These are phyloP conservation scores for Lagenidium sp. DNA, from an alignment of 352 stramenopile species.

Conservation along the genomic window DNA sequence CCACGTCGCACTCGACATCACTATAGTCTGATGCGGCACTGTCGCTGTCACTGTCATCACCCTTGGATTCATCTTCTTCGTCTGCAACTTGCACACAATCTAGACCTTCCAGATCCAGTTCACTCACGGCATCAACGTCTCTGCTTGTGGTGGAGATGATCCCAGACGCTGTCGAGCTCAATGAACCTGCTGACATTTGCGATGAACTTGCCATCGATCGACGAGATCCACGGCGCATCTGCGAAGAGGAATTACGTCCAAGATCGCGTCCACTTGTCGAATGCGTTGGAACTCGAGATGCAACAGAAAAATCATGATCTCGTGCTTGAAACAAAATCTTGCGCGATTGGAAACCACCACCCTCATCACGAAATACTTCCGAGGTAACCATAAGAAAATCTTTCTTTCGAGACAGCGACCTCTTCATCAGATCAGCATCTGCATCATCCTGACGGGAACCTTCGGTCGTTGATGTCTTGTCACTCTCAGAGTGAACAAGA, in stretches of 20 bases:
- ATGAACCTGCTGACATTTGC: slow-evolving; percentile 21
- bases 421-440: slow-evolving; percentile 73
- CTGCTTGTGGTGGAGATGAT: slow-evolving; percentile 11
- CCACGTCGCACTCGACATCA: slow-evolving; percentile 77
- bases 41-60: slow-evolving; percentile 19
- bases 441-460: slow-evolving; percentile 20
- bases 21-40: slow-evolving; percentile 67
- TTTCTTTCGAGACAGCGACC: slow-evolving; percentile 79
- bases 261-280: slow-evolving; percentile 53
- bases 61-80: slow-evolving; percentile 16
- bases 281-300: slow-evolving; percentile 63
- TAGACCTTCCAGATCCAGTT: slow-evolving; percentile 69
- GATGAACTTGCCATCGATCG: slow-evolving; percentile 38
- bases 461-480: slow-evolving; percentile 2
- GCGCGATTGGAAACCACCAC: slow-evolving; percentile 78
- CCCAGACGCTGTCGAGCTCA: slow-evolving; percentile 18
- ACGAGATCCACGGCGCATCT: slow-evolving; percentile 29
- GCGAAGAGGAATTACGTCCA: slow-evolving; percentile 33
- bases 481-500: neutral
- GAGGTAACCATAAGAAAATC: slow-evolving; percentile 89
- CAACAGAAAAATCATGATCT: slow-evolving; percentile 82
- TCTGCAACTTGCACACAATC: slow-evolving; percentile 71
- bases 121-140: slow-evolving; percentile 14
- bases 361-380: slow-evolving; percentile 81
- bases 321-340: slow-evolving; percentile 84